Evolutionary conservation across 495 filamentous ascomycete species (phyloP).

Genomic region (Penicillium salamii): DNA sequence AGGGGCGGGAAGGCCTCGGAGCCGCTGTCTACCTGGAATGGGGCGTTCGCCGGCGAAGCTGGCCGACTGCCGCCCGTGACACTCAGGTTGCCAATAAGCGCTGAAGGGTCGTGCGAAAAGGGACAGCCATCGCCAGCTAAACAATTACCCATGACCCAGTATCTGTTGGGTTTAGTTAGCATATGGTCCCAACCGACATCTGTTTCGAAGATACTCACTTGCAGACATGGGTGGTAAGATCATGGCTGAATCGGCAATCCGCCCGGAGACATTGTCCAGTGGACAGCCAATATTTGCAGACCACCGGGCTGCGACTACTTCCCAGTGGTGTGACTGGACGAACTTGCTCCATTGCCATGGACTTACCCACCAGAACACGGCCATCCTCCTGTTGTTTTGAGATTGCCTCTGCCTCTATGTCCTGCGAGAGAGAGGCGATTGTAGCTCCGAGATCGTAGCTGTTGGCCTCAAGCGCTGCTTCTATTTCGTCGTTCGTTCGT

Average conservation of each 20-base stretch:
- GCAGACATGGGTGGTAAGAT: constrained; percentile 93
- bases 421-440: constrained; percentile 78
- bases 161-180: constrained; percentile 51
- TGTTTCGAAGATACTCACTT: constrained; percentile 65
- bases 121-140: constrained; percentile 92
- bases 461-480: constrained; percentile 80
- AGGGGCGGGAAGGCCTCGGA: constrained; percentile 87
- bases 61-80: constrained; percentile 55
- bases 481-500: constrained; percentile 89
- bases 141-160: constrained; percentile 96
- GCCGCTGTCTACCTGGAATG: constrained; percentile 72
- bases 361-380: constrained; percentile 82
- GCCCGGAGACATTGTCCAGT: constrained; percentile 89
- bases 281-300: constrained; percentile 95
- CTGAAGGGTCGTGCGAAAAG: constrained; percentile 94
- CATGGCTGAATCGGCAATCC: constrained; percentile 96
- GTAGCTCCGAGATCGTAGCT: constrained; percentile 91
- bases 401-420: constrained; percentile 32
- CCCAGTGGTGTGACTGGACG: constrained; percentile 72
- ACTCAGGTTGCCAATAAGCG: constrained; percentile 66
- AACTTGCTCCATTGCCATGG: constrained; percentile 68
- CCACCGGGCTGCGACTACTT: constrained; percentile 72
- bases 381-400: constrained; percentile 35
- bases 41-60: constrained; percentile 40
- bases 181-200: neutral